Base-by-base conservation (phyloP, 2,329 filamentous ascomycete genomes). In the Pseudofabraea citricarpa region DNA sequence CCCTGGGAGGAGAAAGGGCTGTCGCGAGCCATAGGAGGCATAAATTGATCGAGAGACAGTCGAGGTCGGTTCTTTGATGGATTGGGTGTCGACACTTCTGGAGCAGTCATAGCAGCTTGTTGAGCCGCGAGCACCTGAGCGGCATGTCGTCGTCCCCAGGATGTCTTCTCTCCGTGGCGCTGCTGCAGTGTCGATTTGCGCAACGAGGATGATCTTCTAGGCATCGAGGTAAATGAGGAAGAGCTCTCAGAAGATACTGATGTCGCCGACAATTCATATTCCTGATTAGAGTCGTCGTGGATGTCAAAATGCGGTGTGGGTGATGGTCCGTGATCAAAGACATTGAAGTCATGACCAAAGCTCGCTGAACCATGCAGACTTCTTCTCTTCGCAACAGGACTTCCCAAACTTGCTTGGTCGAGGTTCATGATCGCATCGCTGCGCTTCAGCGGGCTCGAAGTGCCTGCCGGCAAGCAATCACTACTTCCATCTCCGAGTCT, bases 341-440 rank as follows among this genome's bases (percentile, higher is more conserved):
- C 81, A 61, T 81, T 89, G 59, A 88, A 85, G 53, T 75, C 75
- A 44, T 66, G 62, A 10, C 36, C 74, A 73, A 83, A 71, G 53
- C 69, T 78, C n/a, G 83, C 73, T 33, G 82, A 77, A 39, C 85
- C 85, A 62, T 95, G 88, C 55, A 95, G 67, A 65, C 90, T 96
- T 57, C 93, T 81, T 52, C 93, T 79, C 71, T 96, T 96, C 36
- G 90, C 87, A 47, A 91, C 87, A 1, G 93, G 91, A 58, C 87
- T 96, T 54, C 87, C 87, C 44, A 86, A 73, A 55, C 77, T 84
- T 21, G 81, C 74, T 51, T 87, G 85, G 57, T 95, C 90, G 38
- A 94, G 69, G 57, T 88, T 89, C 86, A 95, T 91, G 40, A 85
- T 84, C 33, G 87, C 85, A 68, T 97, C 91, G 59, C 85, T 91